Conservation (phyloP, 768 basidiomycete species). For the Pleurotus citrinopileatus region DNA sequence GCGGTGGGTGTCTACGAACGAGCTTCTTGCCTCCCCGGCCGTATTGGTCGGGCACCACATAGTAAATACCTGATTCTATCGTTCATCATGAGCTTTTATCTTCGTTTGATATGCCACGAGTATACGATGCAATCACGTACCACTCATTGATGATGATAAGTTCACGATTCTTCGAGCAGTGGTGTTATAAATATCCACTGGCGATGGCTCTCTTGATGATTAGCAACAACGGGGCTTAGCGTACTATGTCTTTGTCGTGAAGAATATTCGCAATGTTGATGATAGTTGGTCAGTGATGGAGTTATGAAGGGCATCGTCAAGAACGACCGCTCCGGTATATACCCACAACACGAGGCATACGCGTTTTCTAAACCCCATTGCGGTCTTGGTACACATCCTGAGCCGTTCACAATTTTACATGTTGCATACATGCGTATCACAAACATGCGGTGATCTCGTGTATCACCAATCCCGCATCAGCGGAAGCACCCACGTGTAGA, state of each 20-base stretch:
- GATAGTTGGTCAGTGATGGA: neutral
- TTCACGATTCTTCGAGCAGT: no score
- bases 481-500: no score
- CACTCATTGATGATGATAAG: neutral
- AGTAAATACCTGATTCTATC: constrained; percentile 34
- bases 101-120: neutral
- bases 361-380: neutral
- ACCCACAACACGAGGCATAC: neutral
- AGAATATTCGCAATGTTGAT: neutral
- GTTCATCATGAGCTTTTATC: neutral
- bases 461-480: neutral
- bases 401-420: neutral
- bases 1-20: constrained; percentile 34
- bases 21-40: constrained; percentile 31
- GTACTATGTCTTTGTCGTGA: no score
- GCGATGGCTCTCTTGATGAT: no score
- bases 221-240: no score
- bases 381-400: neutral
- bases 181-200: no score
- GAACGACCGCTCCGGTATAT: neutral
- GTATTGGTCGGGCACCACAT: constrained; percentile 37
- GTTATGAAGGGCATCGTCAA: neutral
- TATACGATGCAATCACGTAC: neutral
- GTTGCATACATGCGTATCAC: neutral
- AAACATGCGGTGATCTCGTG: neutral